Conservation (phyloP, 2,329 filamentous ascomycete species). For the Calonectria pteridis region DNA sequence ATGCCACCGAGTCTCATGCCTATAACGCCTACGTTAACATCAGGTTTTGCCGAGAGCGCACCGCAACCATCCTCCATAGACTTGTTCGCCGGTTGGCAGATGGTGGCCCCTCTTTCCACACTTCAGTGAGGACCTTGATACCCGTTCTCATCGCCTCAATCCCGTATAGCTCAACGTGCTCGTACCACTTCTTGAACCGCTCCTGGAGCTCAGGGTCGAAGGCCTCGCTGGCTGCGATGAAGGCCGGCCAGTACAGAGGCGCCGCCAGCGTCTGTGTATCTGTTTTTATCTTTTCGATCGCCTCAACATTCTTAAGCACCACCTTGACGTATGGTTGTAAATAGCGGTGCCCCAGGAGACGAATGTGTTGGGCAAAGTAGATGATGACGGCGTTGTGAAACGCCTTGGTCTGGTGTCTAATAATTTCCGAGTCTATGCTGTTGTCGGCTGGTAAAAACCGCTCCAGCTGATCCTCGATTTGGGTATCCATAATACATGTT, state of each 20-base stretch:
- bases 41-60: slow-evolving; percentile 4
- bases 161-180: slow-evolving; percentile 35
- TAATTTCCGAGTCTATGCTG: slow-evolving; percentile 20
- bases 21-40: slow-evolving; percentile 8
- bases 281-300: slow-evolving; percentile 39
- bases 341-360: slow-evolving; percentile 34
- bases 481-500: slow-evolving; percentile 26
- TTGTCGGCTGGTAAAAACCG: slow-evolving; percentile 5
- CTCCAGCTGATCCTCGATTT: slow-evolving; percentile 15
- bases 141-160: slow-evolving; percentile 41
- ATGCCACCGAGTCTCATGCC: not conserved
- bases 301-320: slow-evolving; percentile 35
- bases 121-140: slow-evolving; percentile 35
- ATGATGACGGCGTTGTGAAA: slow-evolving; percentile 45
- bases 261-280: slow-evolving; percentile 35
- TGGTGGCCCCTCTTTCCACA: slow-evolving; percentile 34
- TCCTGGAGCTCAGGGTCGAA: slow-evolving; percentile 35
- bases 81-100: slow-evolving; percentile 10
- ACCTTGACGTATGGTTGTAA: slow-evolving; percentile 33
- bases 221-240: slow-evolving; percentile 42
- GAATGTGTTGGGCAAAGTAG: slow-evolving; percentile 41
- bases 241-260: slow-evolving; percentile 41
- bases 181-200: slow-evolving; percentile 40
- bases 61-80: slow-evolving; percentile 19
- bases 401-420: slow-evolving; percentile 30